Percentiles rank a stretch among this genome's conserved stretches.
Evolutionary conservation across 2,329 filamentous ascomycete genomes (phyloP).

Genomic region (Claviceps quebecensis): DNA sequence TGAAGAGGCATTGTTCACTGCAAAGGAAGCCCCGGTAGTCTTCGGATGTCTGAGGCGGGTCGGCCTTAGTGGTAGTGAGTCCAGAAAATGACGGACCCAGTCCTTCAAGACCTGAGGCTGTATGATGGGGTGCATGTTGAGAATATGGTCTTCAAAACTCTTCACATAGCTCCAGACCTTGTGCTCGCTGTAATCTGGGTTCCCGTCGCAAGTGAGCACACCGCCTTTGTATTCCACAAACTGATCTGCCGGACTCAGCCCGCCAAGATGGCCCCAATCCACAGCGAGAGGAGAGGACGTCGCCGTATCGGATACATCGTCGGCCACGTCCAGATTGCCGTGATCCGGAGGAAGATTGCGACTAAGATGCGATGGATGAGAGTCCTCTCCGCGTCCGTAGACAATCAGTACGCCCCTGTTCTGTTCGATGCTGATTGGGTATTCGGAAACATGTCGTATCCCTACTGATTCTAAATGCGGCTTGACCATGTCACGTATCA

Average conservation of each 20-base stretch:
- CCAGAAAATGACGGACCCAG: constrained; percentile 39
- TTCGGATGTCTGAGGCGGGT: constrained; percentile 14
- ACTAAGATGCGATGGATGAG: constrained; percentile 39
- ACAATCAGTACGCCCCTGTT: constrained; percentile 59
- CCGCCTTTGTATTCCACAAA: constrained; percentile 24
- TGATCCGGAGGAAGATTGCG: constrained; percentile 23
- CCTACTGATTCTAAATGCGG: constrained; percentile 32
- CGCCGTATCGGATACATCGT: constrained; percentile 38
- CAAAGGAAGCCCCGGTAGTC: constrained; percentile 18
- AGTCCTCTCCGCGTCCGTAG: constrained; percentile 67
- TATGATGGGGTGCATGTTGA: constrained; percentile 53
- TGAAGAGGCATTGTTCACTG: constrained; percentile 14
- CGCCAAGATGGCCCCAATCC: constrained; percentile 46
- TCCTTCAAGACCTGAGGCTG: constrained; percentile 36
- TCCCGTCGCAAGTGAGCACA: constrained; percentile 29
- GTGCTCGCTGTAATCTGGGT: constrained; percentile 37
- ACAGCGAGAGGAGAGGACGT: constrained; percentile 36
- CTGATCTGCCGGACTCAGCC: constrained; percentile 28
- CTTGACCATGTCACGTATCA: constrained; percentile 50
- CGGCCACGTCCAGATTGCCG: constrained; percentile 26
- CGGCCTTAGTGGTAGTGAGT: constrained; percentile 25
- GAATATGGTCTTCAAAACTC: constrained; percentile 45
- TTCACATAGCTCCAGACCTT: constrained; percentile 40
- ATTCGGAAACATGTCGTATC: constrained; percentile 48
- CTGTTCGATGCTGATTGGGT: constrained; percentile 65